These are phyloP conservation scores for Candida pini DNA, from an alignment of 805 yeast species.

Conservation along the genomic window DNA sequence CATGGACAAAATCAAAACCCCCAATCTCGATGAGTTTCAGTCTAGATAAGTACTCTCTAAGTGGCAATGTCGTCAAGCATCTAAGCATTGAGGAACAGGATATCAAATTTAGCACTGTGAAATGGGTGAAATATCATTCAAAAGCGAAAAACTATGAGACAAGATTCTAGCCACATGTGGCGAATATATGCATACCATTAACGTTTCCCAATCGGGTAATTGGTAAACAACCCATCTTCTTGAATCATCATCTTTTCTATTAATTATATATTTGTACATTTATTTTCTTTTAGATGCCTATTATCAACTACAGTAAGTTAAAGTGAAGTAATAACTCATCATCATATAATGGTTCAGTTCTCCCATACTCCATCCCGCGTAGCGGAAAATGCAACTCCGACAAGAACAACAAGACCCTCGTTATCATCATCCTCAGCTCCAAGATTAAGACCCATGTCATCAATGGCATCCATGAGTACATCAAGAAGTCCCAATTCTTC, in stretches of 20 bases:
- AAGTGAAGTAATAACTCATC: background rate
- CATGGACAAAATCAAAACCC: slow-evolving; percentile 68
- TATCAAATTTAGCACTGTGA: slow-evolving; percentile 60
- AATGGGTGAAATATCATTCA: slow-evolving; percentile 81
- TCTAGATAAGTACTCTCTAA: slow-evolving; percentile 67
- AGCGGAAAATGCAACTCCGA: slow-evolving; percentile 6
- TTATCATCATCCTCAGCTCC: slow-evolving; percentile 9
- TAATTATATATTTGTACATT: slow-evolving; percentile 2
- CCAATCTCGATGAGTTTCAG: slow-evolving; percentile 69
- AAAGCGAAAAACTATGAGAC: slow-evolving; percentile 79
- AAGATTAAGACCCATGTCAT: slow-evolving; percentile 16
- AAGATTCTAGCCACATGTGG: slow-evolving; percentile 40
- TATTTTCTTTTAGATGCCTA: background rate
- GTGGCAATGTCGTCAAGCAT: slow-evolving; percentile 71
- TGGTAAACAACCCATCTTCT: too few relatives aligned
- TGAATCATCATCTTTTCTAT: too few relatives aligned
- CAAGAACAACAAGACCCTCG: slow-evolving; percentile 9
- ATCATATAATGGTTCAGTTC: slow-evolving; percentile 11
- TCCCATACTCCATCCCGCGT: slow-evolving; percentile 9
- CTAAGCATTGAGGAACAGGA: slow-evolving; percentile 55
- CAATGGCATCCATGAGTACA: slow-evolving; percentile 8
- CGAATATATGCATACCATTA: too few relatives aligned
- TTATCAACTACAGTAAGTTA: background rate
- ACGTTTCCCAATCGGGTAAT: too few relatives aligned
- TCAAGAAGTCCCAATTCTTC: slow-evolving; percentile 8